Evolutionary conservation across 805 yeast species (phyloP), one percentile per base, ranked within the genome.

Genomic region (Lipomyces orientalis): DNA sequence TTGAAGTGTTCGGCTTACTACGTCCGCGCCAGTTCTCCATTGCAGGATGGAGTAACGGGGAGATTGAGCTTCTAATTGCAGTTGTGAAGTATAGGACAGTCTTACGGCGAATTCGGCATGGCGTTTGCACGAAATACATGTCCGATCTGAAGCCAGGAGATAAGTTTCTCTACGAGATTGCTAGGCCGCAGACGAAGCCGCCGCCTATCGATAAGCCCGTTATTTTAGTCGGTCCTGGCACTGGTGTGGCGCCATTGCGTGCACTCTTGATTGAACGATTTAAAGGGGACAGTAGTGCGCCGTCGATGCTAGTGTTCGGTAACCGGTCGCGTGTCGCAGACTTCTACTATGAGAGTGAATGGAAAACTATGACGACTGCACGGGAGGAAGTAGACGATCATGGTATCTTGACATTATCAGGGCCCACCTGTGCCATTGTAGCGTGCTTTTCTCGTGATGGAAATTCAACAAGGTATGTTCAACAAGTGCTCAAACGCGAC

Each of bases 211-310:
- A 75, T 3, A 75, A 68, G 1, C 90, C 97, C 0, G 79, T 90
- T 33, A 79, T 95, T 2, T 81, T 94, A 85, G 83, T 94, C 3
- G 89, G 94, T 1, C 97, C 99, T 0, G 99, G 99, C 2, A 96
- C 98, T 0, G 99, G 99, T 1, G 82, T 95, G 10, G 99, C 99
- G 0, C 99, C 99, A 1, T 87, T 94, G 84, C 86, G 91, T 74
- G 84, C 91, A 0, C 74, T 93, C 54, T 83, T 94, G 14, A 85
- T 66, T 14, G 57, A 43, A 77, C 22, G 49, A 70, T 4, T 71
- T 73, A 6, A 54, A 64, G 22, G 8, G 4, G 54, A 61, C 35
- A 73, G 72, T 0, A 57, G 65, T 1, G 80, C 79, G 34, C 76
- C 78, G 1, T 74, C 89, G 54, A 79, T 83, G 55, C 77, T 94